A percentile compares a stretch with the other conserved stretches of the same genome.
phyloP scores from a whole-genome alignment of 2,329 filamentous ascomycete genomes.

The Fusarium liriodendri region DNA sequence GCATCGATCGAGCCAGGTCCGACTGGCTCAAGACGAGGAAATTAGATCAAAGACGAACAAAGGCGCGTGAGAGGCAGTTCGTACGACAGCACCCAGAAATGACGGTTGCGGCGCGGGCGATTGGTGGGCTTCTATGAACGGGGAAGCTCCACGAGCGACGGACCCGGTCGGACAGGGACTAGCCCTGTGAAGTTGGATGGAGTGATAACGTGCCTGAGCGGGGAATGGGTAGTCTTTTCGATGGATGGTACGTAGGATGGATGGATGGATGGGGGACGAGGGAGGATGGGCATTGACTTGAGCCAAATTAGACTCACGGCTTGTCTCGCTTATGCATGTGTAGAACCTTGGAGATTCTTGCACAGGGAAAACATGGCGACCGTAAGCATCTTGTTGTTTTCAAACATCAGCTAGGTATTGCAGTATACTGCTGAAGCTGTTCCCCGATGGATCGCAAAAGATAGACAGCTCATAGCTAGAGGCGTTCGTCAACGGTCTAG shows the following conservation, averaged over 20 bases:
- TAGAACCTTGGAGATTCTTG: not conserved
- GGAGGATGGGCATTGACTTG: constrained; percentile 12
- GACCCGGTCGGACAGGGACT: constrained; percentile 24
- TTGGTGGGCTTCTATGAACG: constrained; percentile 33
- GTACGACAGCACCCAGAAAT: constrained; percentile 33
- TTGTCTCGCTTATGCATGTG: constrained; percentile 24
- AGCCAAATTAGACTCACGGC: constrained; percentile 35
- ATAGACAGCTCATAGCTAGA: not conserved
- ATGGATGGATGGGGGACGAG: not conserved
- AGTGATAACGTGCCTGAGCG: constrained; percentile 26
- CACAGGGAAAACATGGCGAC: not conserved
- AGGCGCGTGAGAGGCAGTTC: constrained; percentile 32
- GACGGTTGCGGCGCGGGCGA: constrained; percentile 30
- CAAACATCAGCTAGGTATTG: not conserved
- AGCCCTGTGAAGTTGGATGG: constrained; percentile 16
- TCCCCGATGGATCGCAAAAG: not conserved
- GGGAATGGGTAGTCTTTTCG: not conserved
- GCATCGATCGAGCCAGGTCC: constrained; percentile 3
- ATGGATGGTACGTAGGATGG: constrained; percentile 19
- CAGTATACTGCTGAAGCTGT: not conserved
- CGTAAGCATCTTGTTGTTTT: not conserved
- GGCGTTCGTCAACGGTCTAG: not conserved
- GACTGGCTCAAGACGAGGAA: constrained; percentile 23
- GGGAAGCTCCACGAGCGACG: constrained; percentile 2
- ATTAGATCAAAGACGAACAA: constrained; percentile 22